Evolutionary conservation across 2,329 filamentous ascomycete genomes (phyloP).

Genomic region (Cryphonectria radicalis): DNA sequence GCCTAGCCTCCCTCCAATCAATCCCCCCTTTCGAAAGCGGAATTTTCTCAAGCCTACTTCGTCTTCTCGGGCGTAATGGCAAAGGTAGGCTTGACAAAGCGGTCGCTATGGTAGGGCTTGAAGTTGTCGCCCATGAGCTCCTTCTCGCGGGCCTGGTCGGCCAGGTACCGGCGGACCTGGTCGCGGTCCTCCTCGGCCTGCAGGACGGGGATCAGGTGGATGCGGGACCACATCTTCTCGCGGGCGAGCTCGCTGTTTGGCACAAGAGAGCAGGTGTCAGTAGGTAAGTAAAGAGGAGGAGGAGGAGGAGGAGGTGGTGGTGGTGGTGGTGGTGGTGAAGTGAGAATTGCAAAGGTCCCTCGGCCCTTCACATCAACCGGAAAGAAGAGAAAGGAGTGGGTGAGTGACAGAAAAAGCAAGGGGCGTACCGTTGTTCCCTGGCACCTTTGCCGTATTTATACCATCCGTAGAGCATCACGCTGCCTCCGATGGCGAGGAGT

Average conservation of each 20-base stretch:
- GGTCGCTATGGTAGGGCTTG: conserved; percentile 85
- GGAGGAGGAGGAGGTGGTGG: background rate
- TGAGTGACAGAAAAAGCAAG: background rate
- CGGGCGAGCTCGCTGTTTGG: conserved; percentile 81
- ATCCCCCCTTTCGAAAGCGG: background rate
- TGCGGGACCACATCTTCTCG: conserved; percentile 98
- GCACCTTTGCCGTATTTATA: conserved; percentile 83
- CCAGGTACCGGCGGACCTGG: conserved; percentile 82
- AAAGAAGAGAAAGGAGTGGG: background rate
- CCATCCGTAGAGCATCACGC: conserved; percentile 87
- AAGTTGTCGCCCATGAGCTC: conserved; percentile 82
- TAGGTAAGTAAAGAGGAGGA: background rate
- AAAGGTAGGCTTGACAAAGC: conserved; percentile 84
- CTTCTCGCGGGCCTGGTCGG: conserved; percentile 89
- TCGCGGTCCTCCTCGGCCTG: conserved; percentile 98
- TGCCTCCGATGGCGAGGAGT: conserved; percentile 76
- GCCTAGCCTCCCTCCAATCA: background rate
- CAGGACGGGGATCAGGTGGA: conserved; percentile 89
- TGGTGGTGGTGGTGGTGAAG: background rate
- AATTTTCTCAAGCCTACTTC: conserved; percentile 47
- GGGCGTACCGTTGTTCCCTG: conserved; percentile 84
- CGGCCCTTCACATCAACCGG: background rate
- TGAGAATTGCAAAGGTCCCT: background rate
- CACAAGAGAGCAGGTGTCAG: background rate
- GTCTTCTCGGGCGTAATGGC: conserved; percentile 68